Base-by-base conservation (phyloP, 257 asterid genomes). In the Lavandula angustifolia region DNA sequence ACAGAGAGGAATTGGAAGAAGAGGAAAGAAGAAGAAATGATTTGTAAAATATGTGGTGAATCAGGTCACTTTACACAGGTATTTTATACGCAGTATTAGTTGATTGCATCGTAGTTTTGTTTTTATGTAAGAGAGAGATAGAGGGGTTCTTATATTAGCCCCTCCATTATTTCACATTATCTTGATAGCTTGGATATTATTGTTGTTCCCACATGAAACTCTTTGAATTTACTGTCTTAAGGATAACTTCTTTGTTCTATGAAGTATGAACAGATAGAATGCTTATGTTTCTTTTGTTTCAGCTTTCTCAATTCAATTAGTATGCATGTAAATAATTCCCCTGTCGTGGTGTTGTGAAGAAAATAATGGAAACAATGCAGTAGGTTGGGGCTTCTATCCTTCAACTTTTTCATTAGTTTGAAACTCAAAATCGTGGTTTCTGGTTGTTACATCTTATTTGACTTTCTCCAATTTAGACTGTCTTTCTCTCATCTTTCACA, bases 21-120 rank as follows among this genome's bases (percentile, higher is more conserved):
- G 80, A 80, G 95, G 75, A 94, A 94, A 77, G 99, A 94, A 71
- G 99, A 94, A 71, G 99, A 94, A 69, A 81, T 89, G 87, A 94
- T 94, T 49, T 94, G 99, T 70, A 94, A 90, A 80, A 72, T 94
- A 75, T 94, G 99, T 75, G 99, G 99, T 64, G 97, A 90, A 85
- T 84, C 99, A 0, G 99, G 96, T 34, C 99, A 94, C 69, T 94
- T 94, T 75, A 94, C 97, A 5, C 99, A 94, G 96, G 99, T 92
- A 71, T 34, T 13, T 72, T 59, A 67, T 67, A 60, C 2, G 31
- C 31, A 34, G 9, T 33, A 41, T 57, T 59, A 32, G 40, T 33
- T 55, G 60, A 12, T 46, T 51, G 43, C 14, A 22, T 44, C 9
- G 62, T 61, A 29, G 38, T 54, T 49, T 34, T 59, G 18, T 54